A percentile compares a stretch with the other conserved stretches of the same genome.
phyloP scores from a whole-genome alignment of 257 asterid genomes.

The Misopates orontium region DNA sequence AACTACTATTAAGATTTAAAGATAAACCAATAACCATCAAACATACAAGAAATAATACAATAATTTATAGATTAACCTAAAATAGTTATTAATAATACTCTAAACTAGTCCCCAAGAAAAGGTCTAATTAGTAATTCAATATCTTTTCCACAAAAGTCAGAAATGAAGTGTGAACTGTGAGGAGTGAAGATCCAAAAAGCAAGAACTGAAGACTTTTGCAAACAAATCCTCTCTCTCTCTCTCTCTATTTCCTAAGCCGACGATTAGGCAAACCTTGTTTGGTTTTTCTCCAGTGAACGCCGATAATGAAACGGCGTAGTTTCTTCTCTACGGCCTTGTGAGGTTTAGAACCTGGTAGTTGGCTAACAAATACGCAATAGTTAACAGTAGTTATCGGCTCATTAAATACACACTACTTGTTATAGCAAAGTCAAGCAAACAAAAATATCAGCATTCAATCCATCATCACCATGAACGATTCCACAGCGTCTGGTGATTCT shows the following conservation, averaged over 20 bases:
- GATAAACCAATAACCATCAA: too few species aligned
- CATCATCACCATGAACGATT: constrained; percentile 48
- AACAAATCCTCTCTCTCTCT: constrained; percentile 20
- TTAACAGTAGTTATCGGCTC: constrained; percentile 20
- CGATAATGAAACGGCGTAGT: constrained; percentile 19
- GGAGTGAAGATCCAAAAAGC: constrained; percentile 36
- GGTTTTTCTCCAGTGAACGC: constrained; percentile 8
- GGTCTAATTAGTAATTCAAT: too few species aligned
- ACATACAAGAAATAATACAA: too few species aligned
- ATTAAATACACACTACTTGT: neutral
- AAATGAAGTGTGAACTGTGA: constrained; percentile 13
- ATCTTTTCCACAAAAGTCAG: neutral
- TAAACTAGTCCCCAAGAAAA: too few species aligned
- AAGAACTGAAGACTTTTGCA: constrained; percentile 33
- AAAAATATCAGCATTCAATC: constrained; percentile 1
- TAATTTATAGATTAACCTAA: too few species aligned
- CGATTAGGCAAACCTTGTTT: constrained; percentile 21
- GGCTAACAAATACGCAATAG: constrained; percentile 18
- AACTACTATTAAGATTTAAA: too few species aligned
- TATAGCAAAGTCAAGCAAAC: too few species aligned
- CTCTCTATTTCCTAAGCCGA: constrained; percentile 24
- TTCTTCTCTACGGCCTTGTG: neutral
- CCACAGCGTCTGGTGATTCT: constrained; percentile 50
- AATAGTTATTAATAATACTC: too few species aligned
- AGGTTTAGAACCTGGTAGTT: constrained; percentile 8